Conservation (phyloP, 345 rosid species). For the Linum usitatissimum region DNA sequence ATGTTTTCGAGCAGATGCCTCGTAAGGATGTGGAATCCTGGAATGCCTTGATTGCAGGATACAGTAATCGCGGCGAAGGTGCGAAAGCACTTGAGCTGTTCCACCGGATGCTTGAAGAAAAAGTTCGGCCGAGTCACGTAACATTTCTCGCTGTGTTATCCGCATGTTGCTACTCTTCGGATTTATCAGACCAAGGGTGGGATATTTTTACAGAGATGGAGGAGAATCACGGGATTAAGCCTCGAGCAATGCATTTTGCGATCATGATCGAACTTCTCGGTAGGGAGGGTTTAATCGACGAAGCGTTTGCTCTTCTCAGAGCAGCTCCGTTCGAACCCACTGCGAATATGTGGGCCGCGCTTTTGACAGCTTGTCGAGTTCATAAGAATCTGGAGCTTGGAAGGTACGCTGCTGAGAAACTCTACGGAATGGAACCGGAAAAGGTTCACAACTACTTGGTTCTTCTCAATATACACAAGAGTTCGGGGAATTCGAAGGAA, state of each 20-base stretch:
- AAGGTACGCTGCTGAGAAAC: constrained; percentile 63
- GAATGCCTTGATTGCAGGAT: constrained; percentile 85
- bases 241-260: constrained; percentile 79
- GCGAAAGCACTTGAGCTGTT: constrained; percentile 55
- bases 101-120: constrained; percentile 46
- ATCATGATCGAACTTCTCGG: constrained; percentile 75
- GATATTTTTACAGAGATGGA: constrained; percentile 62
- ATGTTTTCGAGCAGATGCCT: constrained; percentile 57
- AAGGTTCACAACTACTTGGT: constrained; percentile 70
- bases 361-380: constrained; percentile 70
- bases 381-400: constrained; percentile 70
- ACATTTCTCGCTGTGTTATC: constrained; percentile 70
- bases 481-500: constrained; percentile 54
- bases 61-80: constrained; percentile 69
- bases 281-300: constrained; percentile 66
- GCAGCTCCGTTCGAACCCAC: constrained; percentile 58
- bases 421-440: constrained; percentile 72
- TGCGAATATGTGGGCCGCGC: constrained; percentile 86
- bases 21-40: constrained; percentile 61
- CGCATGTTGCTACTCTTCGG: constrained; percentile 70
- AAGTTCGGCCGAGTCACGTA: constrained; percentile 58
- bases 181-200: constrained; percentile 62
- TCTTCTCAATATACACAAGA: constrained; percentile 62
- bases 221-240: constrained; percentile 49
- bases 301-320: constrained; percentile 66